phyloP scores from a whole-genome alignment of 2,329 filamentous ascomycete species.

The Aotearoamyces nothofagi region DNA sequence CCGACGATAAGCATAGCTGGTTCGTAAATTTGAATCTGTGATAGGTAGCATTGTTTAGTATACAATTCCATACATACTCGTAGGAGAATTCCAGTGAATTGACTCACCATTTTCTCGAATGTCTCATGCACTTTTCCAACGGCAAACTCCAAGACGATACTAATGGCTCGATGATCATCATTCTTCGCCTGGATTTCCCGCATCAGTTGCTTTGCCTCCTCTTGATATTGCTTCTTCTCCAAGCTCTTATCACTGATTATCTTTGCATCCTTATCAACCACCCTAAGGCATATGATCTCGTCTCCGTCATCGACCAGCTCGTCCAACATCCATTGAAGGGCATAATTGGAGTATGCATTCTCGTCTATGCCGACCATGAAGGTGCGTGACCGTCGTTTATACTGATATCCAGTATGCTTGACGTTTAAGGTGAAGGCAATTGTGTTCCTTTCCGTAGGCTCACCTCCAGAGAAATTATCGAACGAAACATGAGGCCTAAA shows the following conservation, averaged over 20 bases:
- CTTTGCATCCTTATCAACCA: constrained; percentile 56
- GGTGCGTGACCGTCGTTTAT: constrained; percentile 50
- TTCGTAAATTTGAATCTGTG: constrained; percentile 56
- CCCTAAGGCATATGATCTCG: constrained; percentile 57
- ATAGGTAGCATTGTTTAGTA: constrained; percentile 4
- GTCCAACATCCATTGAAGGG: constrained; percentile 59
- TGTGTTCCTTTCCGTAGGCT: constrained; percentile 37
- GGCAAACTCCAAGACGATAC: constrained; percentile 55
- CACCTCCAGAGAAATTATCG: constrained; percentile 54
- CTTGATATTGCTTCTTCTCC: constrained; percentile 44
- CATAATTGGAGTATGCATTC: constrained; percentile 62
- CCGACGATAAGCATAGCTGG: constrained; percentile 60
- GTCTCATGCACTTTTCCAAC: constrained; percentile 58
- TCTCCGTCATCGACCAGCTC: constrained; percentile 66
- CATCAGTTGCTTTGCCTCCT: constrained; percentile 49
- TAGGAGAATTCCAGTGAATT: background rate
- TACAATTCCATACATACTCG: too few relatives aligned
- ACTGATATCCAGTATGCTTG: constrained; percentile 58
- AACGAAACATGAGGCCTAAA: constrained; percentile 59
- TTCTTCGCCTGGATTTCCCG: constrained; percentile 54
- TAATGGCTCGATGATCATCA: constrained; percentile 55
- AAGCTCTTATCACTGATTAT: constrained; percentile 43
- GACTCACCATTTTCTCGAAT: constrained; percentile 55
- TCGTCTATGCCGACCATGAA: constrained; percentile 61
- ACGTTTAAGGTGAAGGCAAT: constrained; percentile 56